Conservation (phyloP, 106 monocot genomes). For the Dendrobium chrysotoxum region DNA sequence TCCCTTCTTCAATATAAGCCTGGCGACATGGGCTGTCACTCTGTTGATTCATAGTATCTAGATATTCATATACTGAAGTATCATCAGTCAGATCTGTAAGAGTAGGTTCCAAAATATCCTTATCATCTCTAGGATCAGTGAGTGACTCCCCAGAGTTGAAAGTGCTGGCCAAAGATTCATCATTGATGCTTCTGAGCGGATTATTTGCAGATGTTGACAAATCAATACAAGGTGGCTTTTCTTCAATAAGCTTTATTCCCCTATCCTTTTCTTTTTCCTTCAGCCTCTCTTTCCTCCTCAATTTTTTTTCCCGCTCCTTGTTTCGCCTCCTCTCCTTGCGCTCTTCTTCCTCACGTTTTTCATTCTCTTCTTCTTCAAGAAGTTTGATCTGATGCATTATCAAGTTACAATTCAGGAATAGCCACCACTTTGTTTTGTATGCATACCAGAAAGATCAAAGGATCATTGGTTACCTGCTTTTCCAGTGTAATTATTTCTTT, state of each 20-base stretch:
- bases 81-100: conserved; percentile 22
- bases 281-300: conserved; percentile 77
- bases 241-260: conserved; percentile 42
- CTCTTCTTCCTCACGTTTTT: conserved; percentile 92
- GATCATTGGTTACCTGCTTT: conserved; percentile 61
- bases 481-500: conserved; percentile 91
- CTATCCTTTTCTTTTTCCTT: conserved; percentile 74
- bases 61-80: conserved; percentile 10
- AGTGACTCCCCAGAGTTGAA: conserved; percentile 34
- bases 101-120: background rate
- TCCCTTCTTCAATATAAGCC: conserved; percentile 26
- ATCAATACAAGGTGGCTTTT: conserved; percentile 11
- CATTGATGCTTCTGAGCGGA: conserved; percentile 20
- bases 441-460: background rate
- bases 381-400: conserved; percentile 61
- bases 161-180: conserved; percentile 23
- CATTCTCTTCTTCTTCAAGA: conserved; percentile 97
- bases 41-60: conserved; percentile 5
- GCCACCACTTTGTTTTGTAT: background rate
- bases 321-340: conserved; percentile 77
- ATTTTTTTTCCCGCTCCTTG: conserved; percentile 88
- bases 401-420: conserved; percentile 6
- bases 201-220: conserved; percentile 17
- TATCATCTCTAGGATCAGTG: conserved; percentile 31
- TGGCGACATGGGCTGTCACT: conserved; percentile 14